phyloP scores from a whole-genome alignment of 2,329 filamentous ascomycete species.

The Ophiostoma pallidulum region DNA sequence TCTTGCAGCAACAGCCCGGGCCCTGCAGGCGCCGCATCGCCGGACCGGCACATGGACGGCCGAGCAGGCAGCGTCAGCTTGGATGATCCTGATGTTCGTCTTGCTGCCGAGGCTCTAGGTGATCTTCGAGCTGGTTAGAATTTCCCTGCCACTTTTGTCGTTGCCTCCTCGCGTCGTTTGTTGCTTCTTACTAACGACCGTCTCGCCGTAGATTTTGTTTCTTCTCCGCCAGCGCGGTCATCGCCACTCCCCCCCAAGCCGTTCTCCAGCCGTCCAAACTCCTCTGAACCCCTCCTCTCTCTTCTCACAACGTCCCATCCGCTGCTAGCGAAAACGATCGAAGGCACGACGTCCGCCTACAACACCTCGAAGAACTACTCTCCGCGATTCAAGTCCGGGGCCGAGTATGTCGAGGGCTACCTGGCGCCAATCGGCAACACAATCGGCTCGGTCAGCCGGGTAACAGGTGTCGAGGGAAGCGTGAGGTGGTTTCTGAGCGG shows the following conservation, averaged over 20 bases:
- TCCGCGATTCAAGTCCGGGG: slow-evolving; percentile 74
- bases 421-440: slow-evolving; percentile 80
- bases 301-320: slow-evolving; percentile 85
- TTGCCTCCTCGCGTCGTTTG: background rate
- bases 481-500: slow-evolving; percentile 73
- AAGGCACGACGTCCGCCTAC: slow-evolving; percentile 76
- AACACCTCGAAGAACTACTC: slow-evolving; percentile 83
- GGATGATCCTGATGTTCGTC: slow-evolving; percentile 57
- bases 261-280: slow-evolving; percentile 29
- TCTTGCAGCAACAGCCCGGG: slow-evolving; percentile 29
- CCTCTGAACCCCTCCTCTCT: slow-evolving; percentile 68
- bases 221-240: slow-evolving; percentile 45
- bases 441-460: slow-evolving; percentile 71
- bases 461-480: slow-evolving; percentile 79
- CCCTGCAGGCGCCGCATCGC: slow-evolving; percentile 28
- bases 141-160: background rate
- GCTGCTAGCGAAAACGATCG: slow-evolving; percentile 74
- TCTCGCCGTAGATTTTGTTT: slow-evolving; percentile 49
- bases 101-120: slow-evolving; percentile 67
- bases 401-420: slow-evolving; percentile 83
- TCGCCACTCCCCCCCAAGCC: slow-evolving; percentile 29
- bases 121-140: slow-evolving; percentile 61
- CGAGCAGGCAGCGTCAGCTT: slow-evolving; percentile 45
- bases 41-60: slow-evolving; percentile 35
- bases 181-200: slow-evolving; percentile 11